Evolutionary conservation across 208 protist species (phyloP).

Genomic region (Trypanosoma vivax): DNA sequence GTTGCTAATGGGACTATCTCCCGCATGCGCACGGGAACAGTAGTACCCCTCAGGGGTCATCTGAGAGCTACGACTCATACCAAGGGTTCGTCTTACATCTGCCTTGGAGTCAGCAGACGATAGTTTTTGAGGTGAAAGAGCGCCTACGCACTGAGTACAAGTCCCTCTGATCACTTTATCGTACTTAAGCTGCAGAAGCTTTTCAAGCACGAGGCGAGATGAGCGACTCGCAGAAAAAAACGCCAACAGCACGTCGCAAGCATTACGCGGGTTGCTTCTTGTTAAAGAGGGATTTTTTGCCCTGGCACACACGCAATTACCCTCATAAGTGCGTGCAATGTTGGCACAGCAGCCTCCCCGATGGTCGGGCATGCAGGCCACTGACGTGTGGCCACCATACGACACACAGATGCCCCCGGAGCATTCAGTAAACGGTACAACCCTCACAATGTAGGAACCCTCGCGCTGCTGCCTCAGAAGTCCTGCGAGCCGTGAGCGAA

Average conservation of each 20-base stretch:
- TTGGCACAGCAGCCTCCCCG: too few species aligned
- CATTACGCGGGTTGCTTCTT: not conserved
- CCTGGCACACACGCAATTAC: too few species aligned
- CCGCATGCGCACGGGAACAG: not conserved
- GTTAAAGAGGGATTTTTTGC: too few species aligned
- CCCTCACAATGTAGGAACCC: not conserved
- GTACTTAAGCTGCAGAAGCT: not conserved
- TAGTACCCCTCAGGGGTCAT: not conserved
- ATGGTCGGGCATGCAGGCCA: too few species aligned
- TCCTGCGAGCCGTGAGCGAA: slow-evolving; percentile 1
- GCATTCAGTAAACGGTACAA: not conserved
- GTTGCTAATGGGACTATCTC: too few species aligned
- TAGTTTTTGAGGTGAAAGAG: not conserved
- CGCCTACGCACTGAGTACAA: not conserved
- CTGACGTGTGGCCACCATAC: too few species aligned
- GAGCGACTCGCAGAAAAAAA: slow-evolving; percentile 13
- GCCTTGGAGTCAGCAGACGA: not conserved
- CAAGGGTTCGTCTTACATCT: not conserved
- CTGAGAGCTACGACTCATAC: too few species aligned
- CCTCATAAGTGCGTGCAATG: too few species aligned
- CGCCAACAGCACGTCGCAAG: slow-evolving; percentile 2
- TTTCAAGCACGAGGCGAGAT: not conserved
- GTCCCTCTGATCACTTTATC: not conserved
- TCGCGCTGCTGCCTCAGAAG: slow-evolving; percentile 1
- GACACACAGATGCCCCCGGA: not conserved